Evolutionary conservation across 352 stramenopile genomes (phyloP).

Genomic region (Phytophthora fragariae): DNA sequence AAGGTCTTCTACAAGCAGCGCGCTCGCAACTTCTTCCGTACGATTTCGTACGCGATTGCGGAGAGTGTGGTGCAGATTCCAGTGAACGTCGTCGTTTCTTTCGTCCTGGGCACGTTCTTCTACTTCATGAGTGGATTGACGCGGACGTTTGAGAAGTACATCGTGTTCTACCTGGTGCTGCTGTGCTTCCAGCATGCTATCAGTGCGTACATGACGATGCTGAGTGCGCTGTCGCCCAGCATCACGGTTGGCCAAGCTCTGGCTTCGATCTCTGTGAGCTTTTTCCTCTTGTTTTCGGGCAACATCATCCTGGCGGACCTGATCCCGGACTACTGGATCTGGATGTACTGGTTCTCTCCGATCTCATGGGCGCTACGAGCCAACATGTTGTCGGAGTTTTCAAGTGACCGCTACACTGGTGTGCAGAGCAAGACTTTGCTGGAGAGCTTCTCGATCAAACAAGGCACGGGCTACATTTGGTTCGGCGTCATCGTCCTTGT

Average conservation of each 20-base stretch:
- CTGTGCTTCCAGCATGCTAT: conserved; percentile 82
- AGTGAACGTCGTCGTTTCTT: conserved; percentile 73
- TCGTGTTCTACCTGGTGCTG: conserved; percentile 83
- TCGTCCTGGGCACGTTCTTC: conserved; percentile 71
- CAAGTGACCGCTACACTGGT: conserved; percentile 42
- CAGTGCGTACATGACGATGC: conserved; percentile 69
- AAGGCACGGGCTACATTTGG: conserved; percentile 55
- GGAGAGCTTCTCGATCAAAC: conserved; percentile 49
- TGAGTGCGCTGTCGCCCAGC: conserved; percentile 63
- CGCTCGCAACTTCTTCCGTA: conserved; percentile 91
- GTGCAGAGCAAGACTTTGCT: conserved; percentile 25
- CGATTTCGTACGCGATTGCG: conserved; percentile 83
- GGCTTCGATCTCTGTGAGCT: conserved; percentile 62
- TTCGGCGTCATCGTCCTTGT: conserved; percentile 47
- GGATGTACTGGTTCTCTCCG: conserved; percentile 84
- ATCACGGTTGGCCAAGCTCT: conserved; percentile 64
- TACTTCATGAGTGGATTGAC: conserved; percentile 93
- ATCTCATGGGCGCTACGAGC: conserved; percentile 61
- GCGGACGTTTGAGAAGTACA: conserved; percentile 66
- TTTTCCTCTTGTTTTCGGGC: conserved; percentile 78
- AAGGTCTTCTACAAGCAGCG: conserved; percentile 93
- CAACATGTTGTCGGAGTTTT: conserved; percentile 74
- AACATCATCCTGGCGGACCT: conserved; percentile 80
- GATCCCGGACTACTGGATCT: conserved; percentile 80
- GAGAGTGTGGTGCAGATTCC: conserved; percentile 67